Percentiles rank a stretch among this genome's conserved stretches.
Conservation (phyloP, 2,329 filamentous ascomycete species). For the Dothistroma septosporum region DNA sequence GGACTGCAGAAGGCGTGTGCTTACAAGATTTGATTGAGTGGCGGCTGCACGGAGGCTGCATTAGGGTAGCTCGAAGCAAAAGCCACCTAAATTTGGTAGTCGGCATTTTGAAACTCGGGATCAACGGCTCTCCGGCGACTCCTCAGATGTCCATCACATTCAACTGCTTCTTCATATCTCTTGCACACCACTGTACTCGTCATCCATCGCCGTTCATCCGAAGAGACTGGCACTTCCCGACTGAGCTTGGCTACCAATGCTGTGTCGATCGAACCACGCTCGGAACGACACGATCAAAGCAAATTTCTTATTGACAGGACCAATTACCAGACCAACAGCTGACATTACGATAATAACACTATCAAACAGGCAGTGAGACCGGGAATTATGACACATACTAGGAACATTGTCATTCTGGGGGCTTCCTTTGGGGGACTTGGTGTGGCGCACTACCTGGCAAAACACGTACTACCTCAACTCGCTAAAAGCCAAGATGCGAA, state of each 20-base stretch:
- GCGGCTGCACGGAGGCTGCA: background rate
- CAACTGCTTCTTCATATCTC: background rate
- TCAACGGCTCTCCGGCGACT: background rate
- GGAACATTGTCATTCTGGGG: constrained; percentile 51
- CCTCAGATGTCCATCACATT: background rate
- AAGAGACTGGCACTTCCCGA: background rate
- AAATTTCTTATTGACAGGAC: background rate
- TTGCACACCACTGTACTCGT: background rate
- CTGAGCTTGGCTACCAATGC: background rate
- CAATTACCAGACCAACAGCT: background rate
- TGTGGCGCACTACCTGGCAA: constrained; percentile 52
- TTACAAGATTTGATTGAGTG: background rate
- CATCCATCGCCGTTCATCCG: background rate
- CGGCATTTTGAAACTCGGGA: background rate
- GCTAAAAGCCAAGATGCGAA: constrained; percentile 27
- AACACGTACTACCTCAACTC: constrained; percentile 47
- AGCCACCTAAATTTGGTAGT: background rate
- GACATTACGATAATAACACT: background rate
- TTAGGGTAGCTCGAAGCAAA: background rate
- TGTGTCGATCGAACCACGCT: background rate
- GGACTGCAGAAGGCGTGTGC: background rate
- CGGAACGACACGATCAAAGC: background rate
- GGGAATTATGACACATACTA: constrained; percentile 32
- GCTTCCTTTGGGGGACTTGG: constrained; percentile 52
- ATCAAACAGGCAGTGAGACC: background rate